Evolutionary conservation across 805 yeast species (phyloP).

Genomic region (Suhomyces sp.): DNA sequence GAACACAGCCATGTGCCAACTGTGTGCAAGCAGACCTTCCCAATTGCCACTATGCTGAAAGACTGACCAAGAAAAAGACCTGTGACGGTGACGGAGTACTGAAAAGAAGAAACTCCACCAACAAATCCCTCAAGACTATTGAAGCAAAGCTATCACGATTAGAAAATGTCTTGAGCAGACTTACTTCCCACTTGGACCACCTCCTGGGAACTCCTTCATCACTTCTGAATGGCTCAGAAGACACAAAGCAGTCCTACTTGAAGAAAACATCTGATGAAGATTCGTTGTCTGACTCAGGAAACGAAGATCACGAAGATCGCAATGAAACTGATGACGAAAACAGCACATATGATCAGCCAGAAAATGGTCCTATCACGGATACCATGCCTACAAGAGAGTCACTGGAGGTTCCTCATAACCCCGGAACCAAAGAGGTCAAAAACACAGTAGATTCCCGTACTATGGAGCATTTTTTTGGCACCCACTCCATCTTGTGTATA

Average conservation of each 20-base stretch:
- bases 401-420: neutral
- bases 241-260: neutral
- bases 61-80: constrained; percentile 8
- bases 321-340: neutral
- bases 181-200: constrained; percentile 19
- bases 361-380: constrained; percentile 13
- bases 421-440: neutral
- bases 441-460: neutral
- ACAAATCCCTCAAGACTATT: constrained; percentile 13
- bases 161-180: constrained; percentile 18
- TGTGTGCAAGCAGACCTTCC: constrained; percentile 17
- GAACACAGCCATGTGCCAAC: constrained; percentile 27
- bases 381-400: neutral
- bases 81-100: neutral
- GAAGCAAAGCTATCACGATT: constrained; percentile 19
- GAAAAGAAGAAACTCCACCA: neutral
- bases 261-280: neutral
- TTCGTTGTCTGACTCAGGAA: neutral
- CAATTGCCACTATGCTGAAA: constrained; percentile 24
- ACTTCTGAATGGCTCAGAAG: neutral
- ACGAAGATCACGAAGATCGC: neutral
- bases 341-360: neutral
- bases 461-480: constrained; percentile 26
- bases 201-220: neutral
- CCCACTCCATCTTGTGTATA: constrained; percentile 35